Percentiles rank a stretch among this genome's conserved stretches.
phyloP scores from a whole-genome alignment of 805 yeast genomes.

The Nakazawaea wickerhamii region DNA sequence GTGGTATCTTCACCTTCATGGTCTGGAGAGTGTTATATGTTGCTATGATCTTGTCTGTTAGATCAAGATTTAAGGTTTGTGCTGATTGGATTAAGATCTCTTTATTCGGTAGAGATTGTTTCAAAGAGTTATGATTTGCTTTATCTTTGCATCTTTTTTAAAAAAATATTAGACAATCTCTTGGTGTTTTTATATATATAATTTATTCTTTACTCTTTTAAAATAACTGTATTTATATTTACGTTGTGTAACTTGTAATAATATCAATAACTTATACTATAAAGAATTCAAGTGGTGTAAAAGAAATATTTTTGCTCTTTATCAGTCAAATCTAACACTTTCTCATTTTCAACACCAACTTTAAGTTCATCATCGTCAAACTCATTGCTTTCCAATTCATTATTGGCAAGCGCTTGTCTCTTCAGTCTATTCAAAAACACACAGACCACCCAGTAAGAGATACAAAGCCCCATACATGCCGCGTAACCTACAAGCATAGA shows the following conservation, averaged over 20 bases:
- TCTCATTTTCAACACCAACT: constrained; percentile 9
- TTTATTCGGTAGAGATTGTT: constrained; percentile 49
- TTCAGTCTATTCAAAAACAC: neutral
- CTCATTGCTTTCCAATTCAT: neutral
- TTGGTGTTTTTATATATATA: no score
- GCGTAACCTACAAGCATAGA: neutral
- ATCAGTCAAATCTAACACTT: neutral
- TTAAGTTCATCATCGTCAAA: neutral
- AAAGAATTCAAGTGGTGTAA: neutral
- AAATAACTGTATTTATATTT: no score
- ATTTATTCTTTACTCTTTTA: no score
- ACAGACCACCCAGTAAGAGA: neutral
- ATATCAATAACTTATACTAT: no score
- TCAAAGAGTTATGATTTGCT: constrained; percentile 36
- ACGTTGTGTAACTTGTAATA: no score
- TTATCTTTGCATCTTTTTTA: no score
- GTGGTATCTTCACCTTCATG: constrained; percentile 49
- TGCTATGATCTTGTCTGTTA: constrained; percentile 49
- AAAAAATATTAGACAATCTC: no score
- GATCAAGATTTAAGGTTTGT: constrained; percentile 46
- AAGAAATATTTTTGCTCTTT: neutral
- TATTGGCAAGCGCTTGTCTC: neutral
- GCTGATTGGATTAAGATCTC: constrained; percentile 48
- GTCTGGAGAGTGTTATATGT: constrained; percentile 53
- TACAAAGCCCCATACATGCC: neutral